These are phyloP conservation scores for Acacia pycnantha DNA, from an alignment of 331 rosid genomes.

Conservation along the genomic window DNA sequence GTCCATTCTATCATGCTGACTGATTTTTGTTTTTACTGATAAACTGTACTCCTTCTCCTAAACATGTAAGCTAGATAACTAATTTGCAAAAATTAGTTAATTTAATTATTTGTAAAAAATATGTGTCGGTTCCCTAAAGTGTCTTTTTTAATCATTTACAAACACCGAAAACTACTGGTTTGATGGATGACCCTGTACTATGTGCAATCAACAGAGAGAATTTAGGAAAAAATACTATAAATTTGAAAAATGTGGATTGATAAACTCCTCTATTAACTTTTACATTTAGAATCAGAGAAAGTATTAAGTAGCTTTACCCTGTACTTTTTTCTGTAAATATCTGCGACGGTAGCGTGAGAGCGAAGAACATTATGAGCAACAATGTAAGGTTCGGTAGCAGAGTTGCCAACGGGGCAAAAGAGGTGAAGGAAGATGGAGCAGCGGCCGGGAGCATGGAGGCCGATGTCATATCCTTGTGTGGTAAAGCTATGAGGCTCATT, in stretches of 20 bases:
- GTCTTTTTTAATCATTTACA: not conserved
- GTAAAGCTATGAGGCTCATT: slow-evolving; percentile 66
- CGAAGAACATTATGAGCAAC: slow-evolving; percentile 60
- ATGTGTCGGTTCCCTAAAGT: not conserved
- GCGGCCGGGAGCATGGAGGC: slow-evolving; percentile 67
- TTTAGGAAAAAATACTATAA: too few relatives aligned
- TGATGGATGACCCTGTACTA: too few relatives aligned
- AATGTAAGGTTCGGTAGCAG: slow-evolving; percentile 63
- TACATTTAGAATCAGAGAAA: too few relatives aligned
- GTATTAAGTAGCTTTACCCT: slow-evolving; percentile 33
- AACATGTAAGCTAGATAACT: too few relatives aligned
- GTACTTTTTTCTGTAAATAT: slow-evolving; percentile 52
- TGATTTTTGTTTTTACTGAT: not conserved
- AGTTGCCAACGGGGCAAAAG: slow-evolving; percentile 52
- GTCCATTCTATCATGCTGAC: not conserved
- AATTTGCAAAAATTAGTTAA: too few relatives aligned
- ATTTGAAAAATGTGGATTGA: too few relatives aligned
- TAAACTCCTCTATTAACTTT: too few relatives aligned
- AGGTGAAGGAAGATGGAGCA: slow-evolving; percentile 49
- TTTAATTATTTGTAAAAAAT: too few relatives aligned
- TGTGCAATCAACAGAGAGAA: not conserved
- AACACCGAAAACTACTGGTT: too few relatives aligned
- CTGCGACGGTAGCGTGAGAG: slow-evolving; percentile 49
- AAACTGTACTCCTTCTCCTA: too few relatives aligned
- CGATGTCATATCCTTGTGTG: slow-evolving; percentile 56